These are phyloP conservation scores for Lepidium aucheri DNA, from an alignment of 345 rosid species.

Conservation along the genomic window DNA sequence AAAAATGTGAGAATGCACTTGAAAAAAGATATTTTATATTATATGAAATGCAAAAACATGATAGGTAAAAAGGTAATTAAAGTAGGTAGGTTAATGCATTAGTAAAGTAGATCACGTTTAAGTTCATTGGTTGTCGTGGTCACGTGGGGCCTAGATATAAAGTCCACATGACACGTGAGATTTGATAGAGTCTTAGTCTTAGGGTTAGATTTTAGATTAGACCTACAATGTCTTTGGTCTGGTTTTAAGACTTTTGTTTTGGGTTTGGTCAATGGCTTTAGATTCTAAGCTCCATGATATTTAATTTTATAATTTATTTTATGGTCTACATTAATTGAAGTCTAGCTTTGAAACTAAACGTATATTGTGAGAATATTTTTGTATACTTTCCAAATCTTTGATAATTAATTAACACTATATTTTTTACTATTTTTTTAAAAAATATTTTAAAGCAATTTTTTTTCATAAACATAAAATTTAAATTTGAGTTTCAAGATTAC, in stretches of 20 bases:
- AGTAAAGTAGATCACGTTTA: slow-evolving; percentile 13
- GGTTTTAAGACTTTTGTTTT: neutral
- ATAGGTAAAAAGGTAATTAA: neutral
- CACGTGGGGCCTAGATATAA: neutral
- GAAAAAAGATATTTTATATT: no score
- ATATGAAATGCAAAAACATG: neutral
- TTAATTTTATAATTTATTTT: no score
- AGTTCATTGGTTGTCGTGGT: slow-evolving; percentile 11
- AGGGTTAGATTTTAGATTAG: neutral
- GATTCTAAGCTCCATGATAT: neutral
- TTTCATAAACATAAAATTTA: no score
- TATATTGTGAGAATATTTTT: no score
- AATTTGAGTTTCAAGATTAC: no score
- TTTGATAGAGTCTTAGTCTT: neutral
- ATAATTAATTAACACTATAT: no score
- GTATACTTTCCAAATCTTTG: no score
- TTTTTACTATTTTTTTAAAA: no score
- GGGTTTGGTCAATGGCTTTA: neutral
- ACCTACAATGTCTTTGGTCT: neutral
- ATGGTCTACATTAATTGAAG: no score
- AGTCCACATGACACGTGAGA: slow-evolving; percentile 12
- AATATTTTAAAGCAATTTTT: no score
- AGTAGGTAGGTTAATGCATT: neutral
- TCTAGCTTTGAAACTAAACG: no score
- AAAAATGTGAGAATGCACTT: no score